Conservation (phyloP, 1,139 yeast genomes). For the Debaryomyces robertsiae region DNA sequence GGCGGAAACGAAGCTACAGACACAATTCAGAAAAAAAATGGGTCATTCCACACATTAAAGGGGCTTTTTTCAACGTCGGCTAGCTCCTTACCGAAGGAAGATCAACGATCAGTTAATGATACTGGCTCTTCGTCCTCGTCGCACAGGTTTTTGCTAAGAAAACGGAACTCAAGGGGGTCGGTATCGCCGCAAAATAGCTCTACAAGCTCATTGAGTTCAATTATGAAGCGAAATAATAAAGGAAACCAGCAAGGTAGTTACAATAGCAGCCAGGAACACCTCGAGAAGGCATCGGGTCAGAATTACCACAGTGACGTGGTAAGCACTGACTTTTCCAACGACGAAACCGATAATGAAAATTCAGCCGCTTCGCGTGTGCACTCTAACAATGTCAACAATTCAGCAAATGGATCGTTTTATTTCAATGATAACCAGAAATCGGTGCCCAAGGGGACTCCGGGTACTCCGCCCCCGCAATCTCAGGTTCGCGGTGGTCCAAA, state of each 20-base stretch:
- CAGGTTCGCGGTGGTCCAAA: neutral
- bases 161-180: constrained; percentile 19
- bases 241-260: neutral
- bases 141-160: constrained; percentile 23
- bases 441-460: neutral
- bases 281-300: constrained; percentile 4
- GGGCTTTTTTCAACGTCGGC: constrained; percentile 12
- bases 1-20: constrained; percentile 3
- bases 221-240: constrained; percentile 12
- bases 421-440: neutral
- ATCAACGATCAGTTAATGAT: constrained; percentile 1
- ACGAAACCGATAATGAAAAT: constrained; percentile 5
- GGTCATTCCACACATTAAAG: constrained; percentile 10
- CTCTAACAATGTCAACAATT: neutral
- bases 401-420: constrained; percentile 3
- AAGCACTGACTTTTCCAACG: constrained; percentile 1
- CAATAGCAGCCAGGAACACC: constrained; percentile 9
- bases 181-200: constrained; percentile 21
- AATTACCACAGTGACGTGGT: constrained; percentile 5
- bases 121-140: constrained; percentile 12
- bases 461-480: neutral
- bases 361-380: neutral
- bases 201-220: constrained; percentile 18
- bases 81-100: constrained; percentile 7
- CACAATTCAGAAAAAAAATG: constrained; percentile 4